Evolutionary conservation across 331 rosid genomes (phyloP).

Genomic region (Pyracantha coccinea): DNA sequence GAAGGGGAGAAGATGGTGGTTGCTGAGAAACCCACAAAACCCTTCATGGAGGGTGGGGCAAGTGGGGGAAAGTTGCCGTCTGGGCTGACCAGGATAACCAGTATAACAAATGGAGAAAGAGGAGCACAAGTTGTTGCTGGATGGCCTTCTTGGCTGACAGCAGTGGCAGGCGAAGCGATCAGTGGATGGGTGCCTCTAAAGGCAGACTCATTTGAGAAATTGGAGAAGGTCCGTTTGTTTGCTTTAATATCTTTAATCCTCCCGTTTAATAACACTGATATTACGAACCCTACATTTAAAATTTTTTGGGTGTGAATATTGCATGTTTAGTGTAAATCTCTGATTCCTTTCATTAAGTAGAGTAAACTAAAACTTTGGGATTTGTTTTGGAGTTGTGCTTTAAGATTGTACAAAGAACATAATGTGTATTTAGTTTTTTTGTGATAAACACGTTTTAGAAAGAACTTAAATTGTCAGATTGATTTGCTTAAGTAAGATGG

Average conservation of each 20-base stretch:
- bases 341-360: neutral
- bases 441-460: neutral
- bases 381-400: neutral
- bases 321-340: neutral
- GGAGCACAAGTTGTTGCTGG: conserved; percentile 71
- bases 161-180: conserved; percentile 83
- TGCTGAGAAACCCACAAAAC: conserved; percentile 26
- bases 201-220: conserved; percentile 69
- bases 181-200: conserved; percentile 79
- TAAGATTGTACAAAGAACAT: neutral
- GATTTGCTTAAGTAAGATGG: neutral
- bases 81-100: conserved; percentile 18
- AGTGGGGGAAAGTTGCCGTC: conserved; percentile 22
- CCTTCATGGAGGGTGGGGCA: conserved; percentile 8
- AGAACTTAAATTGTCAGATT: neutral
- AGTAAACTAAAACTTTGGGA: neutral
- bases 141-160: conserved; percentile 90
- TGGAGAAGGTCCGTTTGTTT: conserved; percentile 51
- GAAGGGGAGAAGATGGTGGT: conserved; percentile 21
- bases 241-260: neutral
- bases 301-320: neutral
- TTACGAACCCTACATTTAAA: neutral
- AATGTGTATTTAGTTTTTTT: neutral
- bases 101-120: conserved; percentile 41
- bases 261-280: neutral